Evolutionary conservation across 176 grass and related monocot genomes (phyloP).

Genomic region (Coix lacrymajobi): DNA sequence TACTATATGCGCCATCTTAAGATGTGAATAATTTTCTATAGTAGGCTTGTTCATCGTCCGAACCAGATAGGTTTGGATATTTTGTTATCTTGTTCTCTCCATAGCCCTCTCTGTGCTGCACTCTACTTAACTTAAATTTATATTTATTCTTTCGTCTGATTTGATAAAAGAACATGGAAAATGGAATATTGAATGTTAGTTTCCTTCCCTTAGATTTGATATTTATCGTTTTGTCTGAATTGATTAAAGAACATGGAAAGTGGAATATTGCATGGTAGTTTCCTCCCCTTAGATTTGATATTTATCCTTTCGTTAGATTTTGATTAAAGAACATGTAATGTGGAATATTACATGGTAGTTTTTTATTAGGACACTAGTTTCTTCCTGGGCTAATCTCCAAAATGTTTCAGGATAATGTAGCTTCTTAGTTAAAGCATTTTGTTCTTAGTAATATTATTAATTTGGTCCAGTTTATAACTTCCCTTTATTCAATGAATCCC

Average conservation of each 20-base stretch:
- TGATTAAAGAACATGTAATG: not conserved
- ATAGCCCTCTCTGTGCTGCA: not conserved
- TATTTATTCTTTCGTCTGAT: not conserved
- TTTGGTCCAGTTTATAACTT: not conserved
- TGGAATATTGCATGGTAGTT: not conserved
- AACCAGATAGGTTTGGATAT: not conserved
- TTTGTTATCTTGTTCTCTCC: not conserved
- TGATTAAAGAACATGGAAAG: slow-evolving; percentile 1
- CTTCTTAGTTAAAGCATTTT: slow-evolving; percentile 10
- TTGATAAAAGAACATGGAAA: slow-evolving; percentile 10
- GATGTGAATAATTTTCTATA: not conserved
- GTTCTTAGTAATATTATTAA: not conserved
- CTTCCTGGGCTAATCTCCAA: not conserved
- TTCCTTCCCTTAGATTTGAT: not conserved
- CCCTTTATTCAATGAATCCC: not conserved
- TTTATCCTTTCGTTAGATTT: not conserved
- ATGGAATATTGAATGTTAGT: not conserved
- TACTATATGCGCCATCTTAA: not conserved
- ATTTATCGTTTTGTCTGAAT: not conserved
- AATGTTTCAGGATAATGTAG: not conserved
- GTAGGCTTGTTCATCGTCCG: not conserved
- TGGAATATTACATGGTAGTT: not conserved
- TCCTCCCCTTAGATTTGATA: not conserved
- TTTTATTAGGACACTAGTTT: not conserved
- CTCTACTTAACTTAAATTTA: not conserved